phyloP scores from a whole-genome alignment of 805 yeast genomes.

The Groenewaldozyma salmanticensis region DNA sequence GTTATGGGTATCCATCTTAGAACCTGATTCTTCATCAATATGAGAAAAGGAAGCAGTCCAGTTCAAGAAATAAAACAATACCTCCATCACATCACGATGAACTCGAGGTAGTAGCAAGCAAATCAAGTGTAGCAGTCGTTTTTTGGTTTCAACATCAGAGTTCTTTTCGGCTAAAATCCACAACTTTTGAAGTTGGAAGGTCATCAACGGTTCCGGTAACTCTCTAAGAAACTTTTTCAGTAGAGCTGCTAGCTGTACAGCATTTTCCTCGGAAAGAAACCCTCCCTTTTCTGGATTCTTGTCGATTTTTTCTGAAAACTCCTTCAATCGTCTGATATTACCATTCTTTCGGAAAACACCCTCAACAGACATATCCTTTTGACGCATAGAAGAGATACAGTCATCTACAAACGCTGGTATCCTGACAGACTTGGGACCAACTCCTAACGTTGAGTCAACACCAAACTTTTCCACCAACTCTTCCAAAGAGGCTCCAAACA shows the following conservation, averaged over 20 bases:
- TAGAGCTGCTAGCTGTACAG: conserved; percentile 88
- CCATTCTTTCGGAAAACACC: conserved; percentile 96
- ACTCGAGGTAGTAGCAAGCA: conserved; percentile 73
- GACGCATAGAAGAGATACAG: conserved; percentile 68
- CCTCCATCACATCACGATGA: conserved; percentile 81
- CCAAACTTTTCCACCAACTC: conserved; percentile 62
- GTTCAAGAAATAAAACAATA: conserved; percentile 69
- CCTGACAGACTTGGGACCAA: conserved; percentile 66
- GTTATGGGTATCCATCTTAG: conserved; percentile 94
- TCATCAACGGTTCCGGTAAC: conserved; percentile 82
- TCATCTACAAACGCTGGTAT: conserved; percentile 88
- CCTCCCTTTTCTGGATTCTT: conserved; percentile 62
- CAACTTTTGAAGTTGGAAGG: conserved; percentile 61
- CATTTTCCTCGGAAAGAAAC: conserved; percentile 61
- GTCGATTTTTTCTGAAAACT: conserved; percentile 65
- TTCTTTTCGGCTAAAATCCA: conserved; percentile 53
- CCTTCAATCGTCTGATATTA: conserved; percentile 72
- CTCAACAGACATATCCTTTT: conserved; percentile 87
- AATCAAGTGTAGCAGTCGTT: conserved; percentile 48
- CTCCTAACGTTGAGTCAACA: conserved; percentile 73
- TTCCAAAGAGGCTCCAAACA: conserved; percentile 73
- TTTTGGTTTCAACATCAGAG: conserved; percentile 36
- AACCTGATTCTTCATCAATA: conserved; percentile 79
- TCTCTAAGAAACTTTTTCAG: conserved; percentile 87
- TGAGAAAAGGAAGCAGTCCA: conserved; percentile 97